A percentile compares a stretch with the other conserved stretches of the same genome.
These are phyloP conservation scores for Naematelia aurantialba DNA, from an alignment of 768 basidiomycete species.

Conservation along the genomic window DNA sequence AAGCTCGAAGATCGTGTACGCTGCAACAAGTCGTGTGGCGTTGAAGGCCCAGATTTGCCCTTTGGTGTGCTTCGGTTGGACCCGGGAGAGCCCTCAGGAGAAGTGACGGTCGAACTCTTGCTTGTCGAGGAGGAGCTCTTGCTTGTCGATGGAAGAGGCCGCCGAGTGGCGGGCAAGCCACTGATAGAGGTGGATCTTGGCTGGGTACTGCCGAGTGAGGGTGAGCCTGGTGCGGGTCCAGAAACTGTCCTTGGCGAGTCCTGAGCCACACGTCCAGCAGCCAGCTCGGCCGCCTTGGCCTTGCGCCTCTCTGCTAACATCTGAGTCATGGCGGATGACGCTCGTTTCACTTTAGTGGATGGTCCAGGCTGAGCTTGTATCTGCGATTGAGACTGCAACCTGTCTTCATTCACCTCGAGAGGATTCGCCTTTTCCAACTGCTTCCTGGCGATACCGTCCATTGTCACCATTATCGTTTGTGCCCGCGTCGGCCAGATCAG, in stretches of 20 bases:
- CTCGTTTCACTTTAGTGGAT: conserved; percentile 56
- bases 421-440: conserved; percentile 84
- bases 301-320: conserved; percentile 85
- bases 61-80: background rate
- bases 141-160: background rate
- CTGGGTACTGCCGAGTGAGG: conserved; percentile 15
- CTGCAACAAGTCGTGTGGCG: conserved; percentile 17
- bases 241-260: conserved; percentile 50
- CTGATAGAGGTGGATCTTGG: conserved; percentile 53
- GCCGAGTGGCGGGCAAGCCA: conserved; percentile 1
- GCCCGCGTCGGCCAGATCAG: conserved; percentile 70
- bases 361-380: conserved; percentile 51
- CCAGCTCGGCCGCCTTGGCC: conserved; percentile 66
- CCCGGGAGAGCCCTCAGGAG: conserved; percentile 7
- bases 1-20: conserved; percentile 19
- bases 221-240: conserved; percentile 51
- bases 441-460: conserved; percentile 70
- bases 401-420: conserved; percentile 32
- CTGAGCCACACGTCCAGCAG: conserved; percentile 50
- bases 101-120: conserved; percentile 1
- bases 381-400: conserved; percentile 52
- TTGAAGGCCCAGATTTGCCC: background rate
- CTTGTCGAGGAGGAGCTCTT: conserved; percentile 4
- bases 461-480: conserved; percentile 59
- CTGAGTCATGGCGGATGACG: conserved; percentile 79